Percentiles rank a stretch among this genome's conserved stretches.
Evolutionary conservation across 768 basidiomycete genomes (phyloP).

Genomic region (Heimioporus sp.): DNA sequence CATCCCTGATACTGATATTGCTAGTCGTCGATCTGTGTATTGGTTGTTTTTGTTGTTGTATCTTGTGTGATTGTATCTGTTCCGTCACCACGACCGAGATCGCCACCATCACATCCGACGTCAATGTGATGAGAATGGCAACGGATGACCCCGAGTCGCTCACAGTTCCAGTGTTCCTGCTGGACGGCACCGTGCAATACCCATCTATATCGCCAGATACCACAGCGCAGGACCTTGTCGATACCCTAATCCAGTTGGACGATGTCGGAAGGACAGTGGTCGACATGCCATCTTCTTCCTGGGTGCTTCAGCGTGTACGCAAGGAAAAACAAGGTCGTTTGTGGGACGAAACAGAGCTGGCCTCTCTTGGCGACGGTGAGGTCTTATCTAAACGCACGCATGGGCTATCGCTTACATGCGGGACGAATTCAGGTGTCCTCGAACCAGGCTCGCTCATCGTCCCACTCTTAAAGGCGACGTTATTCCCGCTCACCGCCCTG

Average conservation of each 20-base stretch:
- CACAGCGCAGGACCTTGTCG: slow-evolving; percentile 59
- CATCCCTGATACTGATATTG: slow-evolving; percentile 15
- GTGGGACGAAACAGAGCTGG: slow-evolving; percentile 74
- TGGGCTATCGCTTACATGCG: slow-evolving; percentile 10
- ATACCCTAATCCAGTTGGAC: slow-evolving; percentile 43
- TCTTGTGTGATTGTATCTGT: slow-evolving; percentile 5
- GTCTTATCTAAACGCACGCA: background rate
- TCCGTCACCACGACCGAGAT: no score
- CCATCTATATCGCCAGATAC: slow-evolving; percentile 53
- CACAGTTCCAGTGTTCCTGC: slow-evolving; percentile 59
- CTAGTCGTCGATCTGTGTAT: slow-evolving; percentile 8
- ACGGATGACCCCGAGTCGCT: slow-evolving; percentile 35
- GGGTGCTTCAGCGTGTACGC: slow-evolving; percentile 69
- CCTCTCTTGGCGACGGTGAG: slow-evolving; percentile 61
- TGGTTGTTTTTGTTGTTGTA: slow-evolving; percentile 9
- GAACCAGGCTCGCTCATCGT: slow-evolving; percentile 42
- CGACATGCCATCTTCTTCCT: slow-evolving; percentile 55
- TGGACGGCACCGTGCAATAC: slow-evolving; percentile 61
- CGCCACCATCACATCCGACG: background rate
- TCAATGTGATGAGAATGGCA: slow-evolving; percentile 14
- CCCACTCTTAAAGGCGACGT: slow-evolving; percentile 43
- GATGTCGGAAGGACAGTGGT: slow-evolving; percentile 55
- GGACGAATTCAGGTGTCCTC: slow-evolving; percentile 44
- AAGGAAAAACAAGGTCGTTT: slow-evolving; percentile 54
- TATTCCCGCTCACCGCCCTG: slow-evolving; percentile 66